These are phyloP conservation scores for Beta lomatogona DNA, from an alignment of 179 eudicot species.

Conservation along the genomic window DNA sequence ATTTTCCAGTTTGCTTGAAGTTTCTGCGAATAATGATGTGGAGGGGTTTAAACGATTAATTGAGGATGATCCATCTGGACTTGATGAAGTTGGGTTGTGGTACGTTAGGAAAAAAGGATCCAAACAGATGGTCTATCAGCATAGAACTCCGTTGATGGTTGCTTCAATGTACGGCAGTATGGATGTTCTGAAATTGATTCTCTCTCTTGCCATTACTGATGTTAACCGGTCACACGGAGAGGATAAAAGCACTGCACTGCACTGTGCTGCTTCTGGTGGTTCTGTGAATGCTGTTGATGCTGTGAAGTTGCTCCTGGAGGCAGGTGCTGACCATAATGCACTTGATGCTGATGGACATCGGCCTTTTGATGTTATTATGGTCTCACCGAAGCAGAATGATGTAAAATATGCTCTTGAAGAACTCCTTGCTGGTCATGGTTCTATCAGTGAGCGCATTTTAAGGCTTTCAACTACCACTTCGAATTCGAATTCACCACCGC, in stretches of 20 bases:
- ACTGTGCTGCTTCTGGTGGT: conserved; percentile 73
- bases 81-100: conserved; percentile 59
- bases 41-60: conserved; percentile 44
- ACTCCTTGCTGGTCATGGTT: conserved; percentile 41
- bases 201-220: conserved; percentile 49
- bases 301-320: conserved; percentile 51
- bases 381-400: conserved; percentile 41
- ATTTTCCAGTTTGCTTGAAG: conserved; percentile 57
- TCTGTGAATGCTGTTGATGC: conserved; percentile 45
- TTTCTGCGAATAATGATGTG: conserved; percentile 64
- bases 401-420: conserved; percentile 45
- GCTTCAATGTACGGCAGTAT: conserved; percentile 62
- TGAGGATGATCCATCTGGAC: conserved; percentile 41
- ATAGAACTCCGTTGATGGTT: conserved; percentile 69
- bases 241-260: conserved; percentile 63
- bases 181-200: conserved; percentile 52
- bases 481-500: conserved; percentile 44
- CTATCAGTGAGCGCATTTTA: conserved; percentile 33
- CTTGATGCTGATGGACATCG: conserved; percentile 52
- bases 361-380: conserved; percentile 54
- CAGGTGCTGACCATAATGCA: conserved; percentile 58
- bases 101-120: conserved; percentile 63
- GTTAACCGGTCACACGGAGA: conserved; percentile 54
- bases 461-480: conserved; percentile 35
- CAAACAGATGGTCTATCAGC: conserved; percentile 54